A percentile compares a stretch with the other conserved stretches of the same genome.
These are phyloP conservation scores for Talaromyces sp. DNA, from an alignment of 2,329 filamentous ascomycete species.

Conservation along the genomic window DNA sequence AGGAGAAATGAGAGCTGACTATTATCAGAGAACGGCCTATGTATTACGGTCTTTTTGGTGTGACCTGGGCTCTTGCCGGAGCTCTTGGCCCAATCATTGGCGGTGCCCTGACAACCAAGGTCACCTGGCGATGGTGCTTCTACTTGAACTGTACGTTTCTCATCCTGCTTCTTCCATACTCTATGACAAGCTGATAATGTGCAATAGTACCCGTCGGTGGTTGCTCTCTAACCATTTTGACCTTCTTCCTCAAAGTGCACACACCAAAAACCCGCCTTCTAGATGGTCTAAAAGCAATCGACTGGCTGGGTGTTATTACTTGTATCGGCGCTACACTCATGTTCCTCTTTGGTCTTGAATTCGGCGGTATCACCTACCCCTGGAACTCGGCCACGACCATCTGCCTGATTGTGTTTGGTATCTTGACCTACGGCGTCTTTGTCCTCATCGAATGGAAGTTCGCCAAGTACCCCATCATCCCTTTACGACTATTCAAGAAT, in stretches of 20 bases:
- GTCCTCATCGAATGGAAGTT: constrained; percentile 69
- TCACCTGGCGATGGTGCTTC: constrained; percentile 62
- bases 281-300: constrained; percentile 60
- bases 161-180: background rate
- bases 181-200: constrained; percentile 19
- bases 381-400: constrained; percentile 75
- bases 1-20: background rate
- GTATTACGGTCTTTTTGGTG: constrained; percentile 63
- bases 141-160: constrained; percentile 55
- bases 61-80: constrained; percentile 62
- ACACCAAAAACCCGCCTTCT: constrained; percentile 60
- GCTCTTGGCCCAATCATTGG: constrained; percentile 62
- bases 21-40: constrained; percentile 52
- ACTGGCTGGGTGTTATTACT: constrained; percentile 62
- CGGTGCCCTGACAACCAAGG: constrained; percentile 59
- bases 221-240: constrained; percentile 56
- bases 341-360: constrained; percentile 81
- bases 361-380: constrained; percentile 72
- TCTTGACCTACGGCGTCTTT: constrained; percentile 64
- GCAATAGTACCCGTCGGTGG: constrained; percentile 57
- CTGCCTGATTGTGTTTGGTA: constrained; percentile 73
- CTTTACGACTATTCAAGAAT: constrained; percentile 66
- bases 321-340: constrained; percentile 79
- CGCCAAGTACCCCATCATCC: constrained; percentile 76
- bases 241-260: constrained; percentile 62